Conservation (phyloP, 768 basidiomycete genomes). For the Trametes meyenii region DNA sequence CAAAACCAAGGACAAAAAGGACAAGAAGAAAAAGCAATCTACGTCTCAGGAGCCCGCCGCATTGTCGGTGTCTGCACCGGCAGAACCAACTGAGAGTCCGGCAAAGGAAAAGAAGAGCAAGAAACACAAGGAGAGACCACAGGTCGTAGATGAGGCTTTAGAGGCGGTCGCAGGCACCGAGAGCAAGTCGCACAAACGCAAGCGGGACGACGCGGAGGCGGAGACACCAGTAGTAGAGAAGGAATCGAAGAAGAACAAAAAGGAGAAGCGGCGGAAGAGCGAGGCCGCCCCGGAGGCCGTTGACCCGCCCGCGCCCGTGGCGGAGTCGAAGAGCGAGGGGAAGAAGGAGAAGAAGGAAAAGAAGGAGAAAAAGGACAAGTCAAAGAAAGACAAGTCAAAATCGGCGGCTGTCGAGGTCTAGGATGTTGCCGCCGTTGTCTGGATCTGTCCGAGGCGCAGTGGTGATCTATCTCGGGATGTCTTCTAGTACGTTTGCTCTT, state of each 20-base stretch:
- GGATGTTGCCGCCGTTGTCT: conserved; percentile 28
- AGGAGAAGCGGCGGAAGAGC: conserved; percentile 29
- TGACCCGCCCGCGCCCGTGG: conserved; percentile 20
- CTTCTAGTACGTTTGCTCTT: not conserved
- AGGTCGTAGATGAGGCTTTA: not conserved
- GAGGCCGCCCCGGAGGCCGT: conserved; percentile 9
- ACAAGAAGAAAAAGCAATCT: conserved; percentile 14
- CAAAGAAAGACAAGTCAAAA: conserved; percentile 29
- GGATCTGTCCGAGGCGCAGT: not conserved
- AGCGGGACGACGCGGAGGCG: conserved; percentile 28
- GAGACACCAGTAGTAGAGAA: conserved; percentile 25
- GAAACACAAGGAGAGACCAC: conserved; percentile 29
- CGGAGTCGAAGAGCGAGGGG: conserved; percentile 18
- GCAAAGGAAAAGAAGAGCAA: conserved; percentile 20
- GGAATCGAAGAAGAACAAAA: conserved; percentile 27
- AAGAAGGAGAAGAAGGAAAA: conserved; percentile 31
- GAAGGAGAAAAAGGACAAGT: conserved; percentile 37
- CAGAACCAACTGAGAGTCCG: not conserved
- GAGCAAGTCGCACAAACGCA: conserved; percentile 41
- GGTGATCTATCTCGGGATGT: not conserved
- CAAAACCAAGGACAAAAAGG: conserved; percentile 23
- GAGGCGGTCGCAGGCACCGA: conserved; percentile 20
- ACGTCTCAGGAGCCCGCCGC: conserved; percentile 10
- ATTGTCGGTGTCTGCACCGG: conserved; percentile 4
- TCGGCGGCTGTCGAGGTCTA: conserved; percentile 14